A percentile compares a stretch with the other conserved stretches of the same genome.
Evolutionary conservation across 2,329 filamentous ascomycete genomes (phyloP).

Genomic region (Reticulascus tulasneorum): DNA sequence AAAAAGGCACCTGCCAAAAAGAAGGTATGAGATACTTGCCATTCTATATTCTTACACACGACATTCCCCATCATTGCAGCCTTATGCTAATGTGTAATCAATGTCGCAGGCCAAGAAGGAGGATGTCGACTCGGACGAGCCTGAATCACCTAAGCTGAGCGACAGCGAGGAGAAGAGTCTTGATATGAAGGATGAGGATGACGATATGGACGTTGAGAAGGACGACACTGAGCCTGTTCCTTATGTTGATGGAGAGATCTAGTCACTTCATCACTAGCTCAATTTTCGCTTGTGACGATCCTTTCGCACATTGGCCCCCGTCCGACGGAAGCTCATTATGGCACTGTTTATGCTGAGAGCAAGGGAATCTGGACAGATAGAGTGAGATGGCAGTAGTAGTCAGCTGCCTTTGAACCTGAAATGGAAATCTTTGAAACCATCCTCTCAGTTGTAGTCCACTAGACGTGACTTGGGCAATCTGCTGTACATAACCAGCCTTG

Average conservation of each 20-base stretch:
- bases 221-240: background rate
- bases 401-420: too few relatives aligned
- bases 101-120: background rate
- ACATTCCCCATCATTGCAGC: background rate
- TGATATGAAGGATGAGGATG: conserved; percentile 1
- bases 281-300: background rate
- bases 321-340: too few relatives aligned
- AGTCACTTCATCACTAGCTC: background rate
- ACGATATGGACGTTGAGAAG: background rate
- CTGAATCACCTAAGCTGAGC: conserved; percentile 7
- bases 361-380: too few relatives aligned
- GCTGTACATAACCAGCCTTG: too few relatives aligned
- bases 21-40: conserved; percentile 12
- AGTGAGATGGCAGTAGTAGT: too few relatives aligned
- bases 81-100: background rate
- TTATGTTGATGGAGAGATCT: too few relatives aligned
- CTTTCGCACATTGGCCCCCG: too few relatives aligned
- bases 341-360: too few relatives aligned
- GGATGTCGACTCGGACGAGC: background rate
- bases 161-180: conserved; percentile 8
- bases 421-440: too few relatives aligned
- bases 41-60: background rate
- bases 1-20: conserved; percentile 26
- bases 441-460: too few relatives aligned
- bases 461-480: too few relatives aligned